These are phyloP conservation scores for Ministeria vibrans DNA, from an alignment of 78 protist species.

Conservation along the genomic window DNA sequence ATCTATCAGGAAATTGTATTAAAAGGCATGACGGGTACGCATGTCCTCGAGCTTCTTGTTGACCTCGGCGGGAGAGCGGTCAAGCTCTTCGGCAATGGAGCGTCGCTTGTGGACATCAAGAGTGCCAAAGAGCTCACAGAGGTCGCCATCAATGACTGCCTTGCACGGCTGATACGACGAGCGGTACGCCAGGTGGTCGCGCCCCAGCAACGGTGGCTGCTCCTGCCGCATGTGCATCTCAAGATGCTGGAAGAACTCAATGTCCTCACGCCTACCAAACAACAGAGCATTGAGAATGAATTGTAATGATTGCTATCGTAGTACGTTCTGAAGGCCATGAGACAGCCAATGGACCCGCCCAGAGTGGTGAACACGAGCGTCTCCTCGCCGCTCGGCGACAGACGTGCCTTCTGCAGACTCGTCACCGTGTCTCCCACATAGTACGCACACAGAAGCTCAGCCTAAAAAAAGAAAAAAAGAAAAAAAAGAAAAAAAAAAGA, in stretches of 20 bases:
- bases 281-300: too few relatives aligned
- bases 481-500: neutral
- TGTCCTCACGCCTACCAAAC: conserved; percentile 73
- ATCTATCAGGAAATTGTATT: neutral
- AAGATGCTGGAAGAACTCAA: conserved; percentile 72
- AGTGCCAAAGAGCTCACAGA: conserved; percentile 66
- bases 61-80: conserved; percentile 72
- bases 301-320: too few relatives aligned
- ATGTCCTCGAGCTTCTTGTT: conserved; percentile 82
- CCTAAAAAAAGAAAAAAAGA: neutral
- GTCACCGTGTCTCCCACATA: conserved; percentile 81
- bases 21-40: conserved; percentile 17
- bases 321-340: conserved; percentile 64
- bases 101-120: conserved; percentile 48
- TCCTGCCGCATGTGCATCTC: conserved; percentile 85
- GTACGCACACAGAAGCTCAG: conserved; percentile 20
- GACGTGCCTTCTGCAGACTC: conserved; percentile 38
- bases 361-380: conserved; percentile 54
- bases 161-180: conserved; percentile 85
- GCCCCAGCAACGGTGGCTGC: conserved; percentile 65
- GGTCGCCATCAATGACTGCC: conserved; percentile 87
- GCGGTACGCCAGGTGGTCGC: conserved; percentile 85
- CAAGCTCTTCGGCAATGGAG: conserved; percentile 72
- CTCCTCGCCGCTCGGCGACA: conserved; percentile 61
- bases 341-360: conserved; percentile 38